Base-by-base conservation (phyloP, 345 rosid species). In the Ceriops zippeliana region DNA sequence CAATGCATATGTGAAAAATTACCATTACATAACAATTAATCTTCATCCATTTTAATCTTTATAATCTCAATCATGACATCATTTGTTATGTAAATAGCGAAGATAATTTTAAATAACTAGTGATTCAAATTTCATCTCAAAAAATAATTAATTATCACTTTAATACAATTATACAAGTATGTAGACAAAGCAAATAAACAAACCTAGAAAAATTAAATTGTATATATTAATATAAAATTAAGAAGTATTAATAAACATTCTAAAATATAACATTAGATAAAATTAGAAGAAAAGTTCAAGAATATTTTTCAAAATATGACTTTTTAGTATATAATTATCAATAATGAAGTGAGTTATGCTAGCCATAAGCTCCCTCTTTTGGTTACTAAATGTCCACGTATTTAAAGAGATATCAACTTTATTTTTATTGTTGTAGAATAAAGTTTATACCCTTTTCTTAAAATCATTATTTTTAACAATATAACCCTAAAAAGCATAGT, bases 351-450 rank as follows among this genome's bases (percentile, higher is more conserved):
- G 42, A 1, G 52, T 2, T 11, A n/a, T n/a, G n/a, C n/a, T n/a
- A n/a, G n/a, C n/a, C n/a, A 62, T 62, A 15, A 47, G 34, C 2
- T 52, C 53, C 17, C 27, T 71, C 2, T 51, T 71, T 37, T 52
- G 21, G 30, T 47, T 26, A 20, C 52, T 65, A 8, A 30, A 42
- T 13, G 47, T 61, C 66, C 47, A 71, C 69, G 54, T 71, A 22
- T 63, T 37, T 0, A 20, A 34, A 8, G 27, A 63, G 2, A 54
- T 52, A 0, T 30, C 37, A 34, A 71, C 26, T 26, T 2, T 11
- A 34, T 56, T 62, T 16, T 52, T 7, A 38, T 34, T 63, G 5
- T 52, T 42, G 1, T 42, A 4, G 11, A 71, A 17, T 32, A 32
- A 2, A 34, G 0, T 19, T 62, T 38, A 26, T 17, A 22, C 7